Evolutionary conservation across 2,329 filamentous ascomycete species (phyloP).

Genomic region (Fusarium phyllophilum): DNA sequence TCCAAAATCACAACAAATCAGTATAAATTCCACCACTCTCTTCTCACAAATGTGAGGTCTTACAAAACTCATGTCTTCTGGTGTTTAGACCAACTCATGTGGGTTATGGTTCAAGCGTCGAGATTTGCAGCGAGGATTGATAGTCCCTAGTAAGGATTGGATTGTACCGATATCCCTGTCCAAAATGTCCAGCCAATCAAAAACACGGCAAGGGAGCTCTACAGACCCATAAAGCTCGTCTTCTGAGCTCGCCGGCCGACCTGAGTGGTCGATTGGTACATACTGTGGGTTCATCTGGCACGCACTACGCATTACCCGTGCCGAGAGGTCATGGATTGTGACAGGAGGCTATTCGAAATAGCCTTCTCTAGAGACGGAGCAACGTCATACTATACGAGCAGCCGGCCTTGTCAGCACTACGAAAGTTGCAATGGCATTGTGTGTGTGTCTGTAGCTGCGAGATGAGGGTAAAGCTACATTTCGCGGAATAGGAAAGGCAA

Average conservation of each 20-base stretch:
- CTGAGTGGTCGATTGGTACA: constrained; percentile 9
- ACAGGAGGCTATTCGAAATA: neutral
- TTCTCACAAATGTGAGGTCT: neutral
- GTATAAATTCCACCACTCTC: neutral
- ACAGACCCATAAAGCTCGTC: constrained; percentile 15
- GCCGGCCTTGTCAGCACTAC: neutral
- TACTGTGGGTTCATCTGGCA: neutral
- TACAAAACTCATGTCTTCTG: neutral
- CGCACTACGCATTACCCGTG: neutral
- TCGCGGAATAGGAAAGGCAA: neutral
- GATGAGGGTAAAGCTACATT: neutral
- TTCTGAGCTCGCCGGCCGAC: constrained; percentile 29
- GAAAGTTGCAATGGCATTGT: neutral
- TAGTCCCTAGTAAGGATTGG: constrained; percentile 6
- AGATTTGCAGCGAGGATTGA: constrained; percentile 23
- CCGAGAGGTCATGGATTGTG: neutral
- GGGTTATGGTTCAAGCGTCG: constrained; percentile 10
- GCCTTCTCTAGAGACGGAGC: neutral
- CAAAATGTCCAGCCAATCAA: constrained; percentile 4
- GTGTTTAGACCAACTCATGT: neutral
- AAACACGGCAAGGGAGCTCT: neutral
- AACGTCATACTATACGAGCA: neutral
- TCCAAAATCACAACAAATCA: neutral
- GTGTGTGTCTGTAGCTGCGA: no score
- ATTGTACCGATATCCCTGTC: constrained; percentile 16